A percentile compares a stretch with the other conserved stretches of the same genome.
Conservation (phyloP, 129 eudicot genomes). For the Saposhnikovia divaricata region DNA sequence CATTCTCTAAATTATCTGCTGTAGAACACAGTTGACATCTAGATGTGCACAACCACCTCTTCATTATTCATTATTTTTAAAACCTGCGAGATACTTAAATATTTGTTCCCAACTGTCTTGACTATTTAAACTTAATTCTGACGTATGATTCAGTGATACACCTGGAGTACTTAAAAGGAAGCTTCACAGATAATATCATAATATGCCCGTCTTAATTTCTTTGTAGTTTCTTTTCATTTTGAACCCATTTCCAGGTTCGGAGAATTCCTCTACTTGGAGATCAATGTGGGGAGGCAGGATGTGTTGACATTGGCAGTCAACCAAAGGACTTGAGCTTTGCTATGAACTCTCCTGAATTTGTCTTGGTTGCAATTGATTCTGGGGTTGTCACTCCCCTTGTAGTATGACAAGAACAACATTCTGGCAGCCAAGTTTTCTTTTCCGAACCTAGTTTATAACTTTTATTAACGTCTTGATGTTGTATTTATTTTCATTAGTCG, state of each 20-base stretch:
- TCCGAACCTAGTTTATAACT: neutral
- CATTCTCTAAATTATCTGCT: neutral
- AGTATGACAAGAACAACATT: neutral
- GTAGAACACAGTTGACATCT: neutral
- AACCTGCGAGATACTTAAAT: neutral
- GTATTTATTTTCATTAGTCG: neutral
- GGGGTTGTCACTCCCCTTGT: slow-evolving; percentile 54
- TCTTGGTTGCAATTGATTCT: slow-evolving; percentile 58
- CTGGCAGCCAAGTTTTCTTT: neutral
- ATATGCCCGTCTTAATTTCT: neutral
- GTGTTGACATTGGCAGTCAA: slow-evolving; percentile 73
- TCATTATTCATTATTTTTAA: neutral
- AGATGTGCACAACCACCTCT: neutral
- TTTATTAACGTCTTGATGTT: neutral
- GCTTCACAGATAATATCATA: neutral
- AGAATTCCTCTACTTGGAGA: slow-evolving; percentile 65
- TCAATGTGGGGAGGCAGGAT: slow-evolving; percentile 62
- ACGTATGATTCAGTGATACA: neutral
- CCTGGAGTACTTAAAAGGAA: neutral
- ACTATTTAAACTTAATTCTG: neutral
- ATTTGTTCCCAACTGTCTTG: too few species aligned
- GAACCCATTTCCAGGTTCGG: slow-evolving; percentile 46
- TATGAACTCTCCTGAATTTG: slow-evolving; percentile 52
- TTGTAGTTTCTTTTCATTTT: neutral
- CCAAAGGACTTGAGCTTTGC: slow-evolving; percentile 82